Evolutionary conservation across 176 grass and related monocot genomes (phyloP).

Genomic region (Cenchrus americanus): DNA sequence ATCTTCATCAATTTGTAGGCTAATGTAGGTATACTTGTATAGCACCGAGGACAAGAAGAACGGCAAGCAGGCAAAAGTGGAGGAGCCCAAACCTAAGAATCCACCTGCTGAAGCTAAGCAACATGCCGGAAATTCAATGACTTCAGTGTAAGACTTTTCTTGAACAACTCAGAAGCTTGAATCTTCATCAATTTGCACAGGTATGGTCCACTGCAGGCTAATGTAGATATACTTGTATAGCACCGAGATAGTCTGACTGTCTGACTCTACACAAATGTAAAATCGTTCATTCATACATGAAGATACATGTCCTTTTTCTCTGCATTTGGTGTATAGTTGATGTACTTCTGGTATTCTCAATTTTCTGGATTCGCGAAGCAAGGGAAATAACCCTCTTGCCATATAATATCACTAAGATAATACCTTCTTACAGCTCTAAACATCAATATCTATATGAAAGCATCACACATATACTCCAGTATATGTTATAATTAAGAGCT

Average conservation of each 20-base stretch:
- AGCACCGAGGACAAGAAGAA: constrained; percentile 38
- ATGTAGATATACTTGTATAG: constrained; percentile 32
- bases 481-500: constrained; percentile 29
- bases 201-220: constrained; percentile 23
- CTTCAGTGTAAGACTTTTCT: constrained; percentile 28
- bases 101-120: neutral
- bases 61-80: neutral
- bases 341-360: constrained; percentile 4
- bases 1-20: constrained; percentile 20
- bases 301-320: constrained; percentile 31
- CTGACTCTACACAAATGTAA: constrained; percentile 23
- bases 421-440: constrained; percentile 15
- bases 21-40: constrained; percentile 29
- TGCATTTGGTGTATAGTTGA: neutral
- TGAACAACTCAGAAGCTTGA: constrained; percentile 6
- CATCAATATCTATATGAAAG: constrained; percentile 17
- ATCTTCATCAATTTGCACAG: constrained; percentile 14
- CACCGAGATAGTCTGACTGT: constrained; percentile 36
- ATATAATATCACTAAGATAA: constrained; percentile 15
- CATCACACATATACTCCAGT: constrained; percentile 26
- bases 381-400: neutral
- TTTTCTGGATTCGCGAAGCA: constrained; percentile 16
- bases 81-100: neutral
- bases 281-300: constrained; percentile 11
- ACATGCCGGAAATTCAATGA: neutral